Conservation (phyloP, 306 rosid species). For the Mucuna pruriens region DNA sequence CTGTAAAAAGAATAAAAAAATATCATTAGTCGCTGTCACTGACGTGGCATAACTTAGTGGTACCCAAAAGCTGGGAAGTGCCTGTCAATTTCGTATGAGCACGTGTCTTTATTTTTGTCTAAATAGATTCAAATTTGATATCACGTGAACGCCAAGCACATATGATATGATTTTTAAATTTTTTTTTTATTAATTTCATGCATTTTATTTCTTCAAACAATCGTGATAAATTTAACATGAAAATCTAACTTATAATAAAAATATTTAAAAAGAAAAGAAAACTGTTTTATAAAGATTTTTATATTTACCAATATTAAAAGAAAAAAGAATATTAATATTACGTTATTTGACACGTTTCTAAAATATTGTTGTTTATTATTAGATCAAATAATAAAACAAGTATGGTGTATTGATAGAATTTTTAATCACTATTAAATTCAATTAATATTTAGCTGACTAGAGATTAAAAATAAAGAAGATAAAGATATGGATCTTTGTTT, state of each 20-base stretch:
- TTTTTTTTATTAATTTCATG: neutral
- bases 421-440: neutral
- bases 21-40: neutral
- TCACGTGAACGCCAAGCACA: neutral
- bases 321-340: neutral
- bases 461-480: neutral
- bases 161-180: neutral
- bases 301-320: too few species aligned
- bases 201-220: neutral
- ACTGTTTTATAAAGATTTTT: neutral
- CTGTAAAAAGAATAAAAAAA: neutral
- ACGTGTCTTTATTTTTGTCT: neutral
- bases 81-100: neutral
- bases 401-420: neutral
- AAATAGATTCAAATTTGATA: neutral
- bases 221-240: neutral
- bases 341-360: neutral
- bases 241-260: neutral
- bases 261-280: too few species aligned
- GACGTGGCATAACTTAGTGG: neutral
- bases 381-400: too few species aligned
- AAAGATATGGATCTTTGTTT: neutral
- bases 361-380: neutral
- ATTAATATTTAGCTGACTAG: neutral
- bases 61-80: constrained; percentile 40